Evolutionary conservation across 768 basidiomycete genomes (phyloP), one percentile per base, ranked within the genome.

Genomic region (Cantharellus cinnabarinus): DNA sequence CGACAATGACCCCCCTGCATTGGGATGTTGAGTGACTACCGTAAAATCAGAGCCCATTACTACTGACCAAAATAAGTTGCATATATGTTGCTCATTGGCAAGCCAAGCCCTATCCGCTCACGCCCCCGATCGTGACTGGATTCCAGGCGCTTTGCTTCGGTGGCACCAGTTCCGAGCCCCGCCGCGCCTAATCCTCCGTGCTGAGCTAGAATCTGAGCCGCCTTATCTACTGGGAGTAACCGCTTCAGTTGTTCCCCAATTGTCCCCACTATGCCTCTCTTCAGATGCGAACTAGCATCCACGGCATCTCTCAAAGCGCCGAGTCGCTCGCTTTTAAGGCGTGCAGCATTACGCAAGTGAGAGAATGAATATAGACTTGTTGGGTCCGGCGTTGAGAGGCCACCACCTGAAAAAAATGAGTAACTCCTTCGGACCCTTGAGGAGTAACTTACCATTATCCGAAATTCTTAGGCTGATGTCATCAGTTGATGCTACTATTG

Each of bases 301-400:
- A 79, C 81, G 29, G 79, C 79, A 5, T 73, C 75, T 10, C 85
- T 77, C 58, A 87, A 70, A 3, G 83, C 83, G 7, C 79, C 80
- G 38, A 89, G 68, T 4, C 85, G 78, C 15, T 79, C 76, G 64
- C 77, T 70, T 56, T 84, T 76, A 69, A 90, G 69, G 55, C 86
- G 75, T 29, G 79, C 72, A 1, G 83, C 79, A 65, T 89, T 88
- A 5, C 88, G 79, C 37, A 83, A 67, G 68, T 91, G 89, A 2
- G 88, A 90, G 71, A 93, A 91, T 2, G 89, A 91, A 69, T 89
- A 89, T 3, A 91, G 73, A 66, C 90, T 89, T 20, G 82, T 78
- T 0, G 88, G 80, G 59, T 76, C 70, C 4, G 75, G 66, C 20
- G 72, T 74, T 50, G 71, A 67, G 4, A 91, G 74, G 1, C 89